phyloP scores from a whole-genome alignment of 2,329 filamentous ascomycete genomes.

The Dryadomyces quercus-mongolicae region DNA sequence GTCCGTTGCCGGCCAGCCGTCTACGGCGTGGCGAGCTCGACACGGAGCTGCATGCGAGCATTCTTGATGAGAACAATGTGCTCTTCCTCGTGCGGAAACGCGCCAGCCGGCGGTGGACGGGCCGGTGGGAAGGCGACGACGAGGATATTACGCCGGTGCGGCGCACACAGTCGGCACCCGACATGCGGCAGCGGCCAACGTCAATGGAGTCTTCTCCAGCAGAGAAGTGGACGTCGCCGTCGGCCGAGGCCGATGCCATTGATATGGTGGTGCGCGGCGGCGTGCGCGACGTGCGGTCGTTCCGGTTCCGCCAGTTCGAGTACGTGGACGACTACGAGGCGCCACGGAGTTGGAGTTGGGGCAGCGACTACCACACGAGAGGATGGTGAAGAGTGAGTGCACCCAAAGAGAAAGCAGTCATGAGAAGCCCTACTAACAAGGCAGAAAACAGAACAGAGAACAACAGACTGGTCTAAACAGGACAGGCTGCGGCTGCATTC shows the following conservation, averaged over 20 bases:
- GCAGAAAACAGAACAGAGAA: not conserved
- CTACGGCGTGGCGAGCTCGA: slow-evolving; percentile 6
- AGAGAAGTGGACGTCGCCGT: no score
- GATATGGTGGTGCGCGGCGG: not conserved
- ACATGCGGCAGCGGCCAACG: not conserved
- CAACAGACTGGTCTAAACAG: not conserved
- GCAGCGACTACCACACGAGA: slow-evolving; percentile 6
- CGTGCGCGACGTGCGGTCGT: not conserved
- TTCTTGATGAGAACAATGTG: slow-evolving; percentile 6
- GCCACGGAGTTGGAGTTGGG: slow-evolving; percentile 6
- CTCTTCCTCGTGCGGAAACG: slow-evolving; percentile 5
- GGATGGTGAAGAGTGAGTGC: slow-evolving; percentile 6
- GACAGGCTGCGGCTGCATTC: not conserved
- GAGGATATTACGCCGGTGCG: not conserved
- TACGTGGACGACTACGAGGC: slow-evolving; percentile 5
- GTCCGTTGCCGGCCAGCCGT: not conserved
- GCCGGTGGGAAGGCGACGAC: not conserved
- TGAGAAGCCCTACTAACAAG: not conserved
- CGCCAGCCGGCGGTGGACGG: slow-evolving; percentile 2
- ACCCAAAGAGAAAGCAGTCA: not conserved
- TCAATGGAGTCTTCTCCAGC: no score
- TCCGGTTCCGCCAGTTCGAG: not conserved
- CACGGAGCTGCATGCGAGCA: slow-evolving; percentile 1
- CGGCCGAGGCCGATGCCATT: not conserved
- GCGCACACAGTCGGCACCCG: slow-evolving; percentile 7